phyloP scores from a whole-genome alignment of 1,284 basidiomycete genomes.

The Moesziomyces globuligerus region DNA sequence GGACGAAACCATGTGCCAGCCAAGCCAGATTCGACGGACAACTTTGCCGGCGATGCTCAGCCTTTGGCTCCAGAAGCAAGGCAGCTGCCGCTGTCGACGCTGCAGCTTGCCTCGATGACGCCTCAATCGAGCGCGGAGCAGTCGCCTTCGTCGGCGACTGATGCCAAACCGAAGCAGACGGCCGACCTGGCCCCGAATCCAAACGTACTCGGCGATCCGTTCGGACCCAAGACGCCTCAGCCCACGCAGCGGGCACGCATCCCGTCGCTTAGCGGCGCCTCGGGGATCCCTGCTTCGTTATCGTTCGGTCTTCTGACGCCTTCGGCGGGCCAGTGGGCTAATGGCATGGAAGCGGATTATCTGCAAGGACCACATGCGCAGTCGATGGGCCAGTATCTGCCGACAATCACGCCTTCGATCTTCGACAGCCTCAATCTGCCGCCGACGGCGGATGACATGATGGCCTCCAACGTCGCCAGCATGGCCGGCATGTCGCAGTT shows the following conservation, averaged over 20 bases:
- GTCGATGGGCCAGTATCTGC: conserved; percentile 11
- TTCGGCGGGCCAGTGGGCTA: conserved; percentile 17
- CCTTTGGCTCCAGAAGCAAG: conserved; percentile 27
- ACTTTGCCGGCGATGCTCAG: conserved; percentile 9
- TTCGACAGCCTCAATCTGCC: conserved; percentile 37
- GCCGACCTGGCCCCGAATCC: not conserved
- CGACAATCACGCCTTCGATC: conserved; percentile 36
- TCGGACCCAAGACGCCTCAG: conserved; percentile 29
- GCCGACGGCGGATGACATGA: conserved; percentile 10
- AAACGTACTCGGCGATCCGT: conserved; percentile 12
- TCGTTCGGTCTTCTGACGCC: conserved; percentile 41
- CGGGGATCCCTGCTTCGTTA: conserved; percentile 24
- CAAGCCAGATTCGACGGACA: conserved; percentile 9
- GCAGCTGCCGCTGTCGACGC: conserved; percentile 39
- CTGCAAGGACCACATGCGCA: conserved; percentile 31
- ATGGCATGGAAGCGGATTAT: conserved; percentile 15
- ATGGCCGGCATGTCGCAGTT: conserved; percentile 25
- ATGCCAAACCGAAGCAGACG: not conserved
- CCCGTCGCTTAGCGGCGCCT: conserved; percentile 24
- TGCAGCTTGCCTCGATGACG: conserved; percentile 35
- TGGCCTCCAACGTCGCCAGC: conserved; percentile 5
- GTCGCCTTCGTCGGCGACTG: conserved; percentile 24
- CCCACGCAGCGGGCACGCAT: conserved; percentile 13
- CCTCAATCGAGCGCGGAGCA: conserved; percentile 24
- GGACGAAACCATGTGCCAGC: not conserved